phyloP scores from a whole-genome alignment of 1,284 basidiomycete genomes.

The Phellinidium pouzarii region DNA sequence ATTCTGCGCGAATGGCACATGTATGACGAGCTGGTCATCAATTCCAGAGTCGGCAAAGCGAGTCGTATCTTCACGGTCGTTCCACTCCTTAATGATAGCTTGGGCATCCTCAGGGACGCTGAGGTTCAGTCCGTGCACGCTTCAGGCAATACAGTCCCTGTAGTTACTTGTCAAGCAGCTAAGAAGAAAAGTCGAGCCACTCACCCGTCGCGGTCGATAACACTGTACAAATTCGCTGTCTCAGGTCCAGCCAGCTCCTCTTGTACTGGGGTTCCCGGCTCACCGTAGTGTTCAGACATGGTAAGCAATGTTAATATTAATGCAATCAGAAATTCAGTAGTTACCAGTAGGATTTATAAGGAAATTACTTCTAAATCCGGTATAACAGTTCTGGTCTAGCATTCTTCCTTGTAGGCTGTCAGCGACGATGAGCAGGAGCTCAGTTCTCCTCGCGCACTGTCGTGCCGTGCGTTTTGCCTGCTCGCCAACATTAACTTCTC shows the following conservation, averaged over 20 bases:
- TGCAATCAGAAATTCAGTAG: too few species aligned
- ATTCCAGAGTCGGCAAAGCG: constrained; percentile 67
- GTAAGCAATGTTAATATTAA: too few species aligned
- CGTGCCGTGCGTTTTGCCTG: background rate
- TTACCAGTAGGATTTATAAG: too few species aligned
- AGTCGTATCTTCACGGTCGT: constrained; percentile 60
- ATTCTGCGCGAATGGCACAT: constrained; percentile 73
- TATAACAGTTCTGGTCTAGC: background rate
- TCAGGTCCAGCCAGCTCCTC: constrained; percentile 35
- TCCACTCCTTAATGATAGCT: constrained; percentile 73
- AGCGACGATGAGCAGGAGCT: constrained; percentile 13
- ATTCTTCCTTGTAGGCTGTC: background rate
- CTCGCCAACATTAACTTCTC: background rate
- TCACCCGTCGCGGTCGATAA: constrained; percentile 70
- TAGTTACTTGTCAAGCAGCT: constrained; percentile 12
- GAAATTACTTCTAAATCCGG: background rate
- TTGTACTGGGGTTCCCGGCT: constrained; percentile 3
- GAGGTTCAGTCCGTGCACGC: constrained; percentile 74
- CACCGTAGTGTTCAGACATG: constrained; percentile 17
- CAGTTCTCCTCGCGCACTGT: constrained; percentile 5
- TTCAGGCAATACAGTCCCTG: constrained; percentile 30
- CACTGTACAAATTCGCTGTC: constrained; percentile 49
- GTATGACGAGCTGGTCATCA: constrained; percentile 78
- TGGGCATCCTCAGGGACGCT: constrained; percentile 70
- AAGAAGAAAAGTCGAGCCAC: constrained; percentile 23